Evolutionary conservation across 164 flowering plant genomes (phyloP), one percentile per base, ranked within the genome.

Genomic region (Santalum album): DNA sequence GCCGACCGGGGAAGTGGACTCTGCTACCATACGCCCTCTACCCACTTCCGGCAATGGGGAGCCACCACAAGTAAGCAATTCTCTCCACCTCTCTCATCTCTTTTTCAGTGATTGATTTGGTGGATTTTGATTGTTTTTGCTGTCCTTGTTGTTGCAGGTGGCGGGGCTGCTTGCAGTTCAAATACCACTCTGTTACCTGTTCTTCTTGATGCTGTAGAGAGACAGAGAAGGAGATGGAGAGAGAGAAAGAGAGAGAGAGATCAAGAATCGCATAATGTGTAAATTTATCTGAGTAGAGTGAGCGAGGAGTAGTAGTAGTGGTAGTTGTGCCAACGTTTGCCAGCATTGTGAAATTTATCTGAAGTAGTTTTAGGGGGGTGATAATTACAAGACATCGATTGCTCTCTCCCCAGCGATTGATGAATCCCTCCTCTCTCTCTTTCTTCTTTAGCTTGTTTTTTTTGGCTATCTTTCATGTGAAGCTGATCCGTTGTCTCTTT

Each of bases 1-100:
- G 26, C 98, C 98, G 1, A 91, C 88, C 15, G 98, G 88, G 21
- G 96, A 84, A 72, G 80, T 80, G 0, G 98, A 86, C 55, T 79
- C 98, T 25, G 75, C 92, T 27, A 68, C 92, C 0, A 80, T 83
- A 12, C 70, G 80, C 1, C 90, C 95, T 40, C 18, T 82, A 61
- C 84, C 91, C 9, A 75, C 77, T 1, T 80, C 87, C 47, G 77
- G 61, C 34, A 40, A 63, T 36, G 57, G 55, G 39, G 23, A 23
- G 46, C 70, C 71, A n/a, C n/a, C n/a, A n/a, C 76, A 66, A 14
- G 1, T 35, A 15, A 18, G 12, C 17, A 18, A 43, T 54, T 47
- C 18, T 16, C 42, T 27, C 23, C 42, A 38, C 48, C 23, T 14
- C 46, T 55, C 35, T 25, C 7, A 53, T 32, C 15, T 51, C 29